Conservation (phyloP, 345 rosid species). For the Microcos paniculata region DNA sequence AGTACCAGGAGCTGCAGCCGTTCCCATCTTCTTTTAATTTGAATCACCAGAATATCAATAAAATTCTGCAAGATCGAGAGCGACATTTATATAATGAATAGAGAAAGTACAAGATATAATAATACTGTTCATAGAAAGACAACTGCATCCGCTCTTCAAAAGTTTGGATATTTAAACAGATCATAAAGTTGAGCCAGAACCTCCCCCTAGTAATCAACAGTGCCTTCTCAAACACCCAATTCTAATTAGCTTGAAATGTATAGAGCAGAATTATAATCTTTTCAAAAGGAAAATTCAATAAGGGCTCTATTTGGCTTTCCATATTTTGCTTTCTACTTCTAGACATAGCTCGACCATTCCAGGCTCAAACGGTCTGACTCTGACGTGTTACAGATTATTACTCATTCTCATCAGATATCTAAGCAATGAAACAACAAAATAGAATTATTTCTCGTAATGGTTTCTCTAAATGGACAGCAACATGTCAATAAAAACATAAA, state of each 20-base stretch:
- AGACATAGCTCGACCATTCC: background rate
- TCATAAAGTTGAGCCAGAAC: background rate
- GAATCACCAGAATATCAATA: constrained; percentile 3
- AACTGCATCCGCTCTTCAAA: background rate
- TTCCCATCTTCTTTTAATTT: constrained; percentile 33
- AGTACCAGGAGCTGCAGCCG: constrained; percentile 30
- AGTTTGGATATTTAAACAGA: background rate
- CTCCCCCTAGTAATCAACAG: background rate
- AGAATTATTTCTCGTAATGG: background rate
- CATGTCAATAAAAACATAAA: background rate
- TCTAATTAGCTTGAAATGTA: background rate
- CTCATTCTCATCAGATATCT: background rate
- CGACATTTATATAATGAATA: background rate
- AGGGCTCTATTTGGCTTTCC: background rate
- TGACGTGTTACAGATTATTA: background rate
- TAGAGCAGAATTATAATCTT: background rate
- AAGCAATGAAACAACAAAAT: background rate
- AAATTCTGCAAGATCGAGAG: constrained; percentile 4
- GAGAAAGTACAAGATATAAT: background rate
- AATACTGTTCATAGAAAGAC: background rate
- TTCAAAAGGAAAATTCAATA: background rate
- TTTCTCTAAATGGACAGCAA: background rate
- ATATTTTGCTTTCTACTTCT: background rate
- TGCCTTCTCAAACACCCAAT: background rate
- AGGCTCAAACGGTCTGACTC: background rate